Evolutionary conservation across 352 stramenopile species (phyloP).

Genomic region (Phytophthora pinifolia): DNA sequence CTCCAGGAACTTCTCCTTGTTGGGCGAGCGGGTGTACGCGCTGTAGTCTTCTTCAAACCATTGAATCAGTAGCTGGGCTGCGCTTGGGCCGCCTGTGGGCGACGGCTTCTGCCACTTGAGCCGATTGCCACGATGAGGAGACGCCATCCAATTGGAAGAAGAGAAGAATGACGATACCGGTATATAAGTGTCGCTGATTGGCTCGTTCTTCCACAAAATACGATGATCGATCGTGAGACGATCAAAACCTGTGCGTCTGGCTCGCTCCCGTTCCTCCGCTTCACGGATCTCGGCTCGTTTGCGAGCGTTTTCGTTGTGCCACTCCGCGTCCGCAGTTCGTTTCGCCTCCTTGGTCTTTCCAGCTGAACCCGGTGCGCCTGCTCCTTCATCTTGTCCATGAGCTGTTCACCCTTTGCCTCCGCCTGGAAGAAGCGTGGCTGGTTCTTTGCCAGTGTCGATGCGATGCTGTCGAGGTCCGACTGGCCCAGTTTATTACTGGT

Average conservation of each 20-base stretch:
- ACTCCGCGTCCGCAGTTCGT: conserved; percentile 40
- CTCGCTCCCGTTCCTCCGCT: conserved; percentile 55
- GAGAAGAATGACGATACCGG: too few species aligned
- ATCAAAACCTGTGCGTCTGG: conserved; percentile 26
- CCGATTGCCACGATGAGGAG: too few species aligned
- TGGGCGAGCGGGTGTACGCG: too few species aligned
- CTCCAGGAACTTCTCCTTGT: too few species aligned
- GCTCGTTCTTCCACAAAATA: too few species aligned
- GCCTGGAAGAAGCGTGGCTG: conserved; percentile 29
- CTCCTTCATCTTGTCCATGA: conserved; percentile 31
- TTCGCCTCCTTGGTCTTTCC: conserved; percentile 38
- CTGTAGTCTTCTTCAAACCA: too few species aligned
- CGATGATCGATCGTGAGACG: too few species aligned
- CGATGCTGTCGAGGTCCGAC: conserved; percentile 47
- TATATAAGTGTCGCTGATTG: too few species aligned
- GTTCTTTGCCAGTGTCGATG: conserved; percentile 46
- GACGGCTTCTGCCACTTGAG: too few species aligned
- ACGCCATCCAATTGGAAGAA: too few species aligned
- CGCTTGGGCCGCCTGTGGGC: too few species aligned
- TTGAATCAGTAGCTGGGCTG: too few species aligned
- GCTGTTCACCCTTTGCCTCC: conserved; percentile 26
- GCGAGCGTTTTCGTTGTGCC: conserved; percentile 58
- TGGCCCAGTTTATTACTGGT: conserved; percentile 47
- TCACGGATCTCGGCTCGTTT: conserved; percentile 45
- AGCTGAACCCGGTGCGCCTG: conserved; percentile 30